phyloP scores from a whole-genome alignment of 306 rosid genomes.

The Luffa aegyptiaca region DNA sequence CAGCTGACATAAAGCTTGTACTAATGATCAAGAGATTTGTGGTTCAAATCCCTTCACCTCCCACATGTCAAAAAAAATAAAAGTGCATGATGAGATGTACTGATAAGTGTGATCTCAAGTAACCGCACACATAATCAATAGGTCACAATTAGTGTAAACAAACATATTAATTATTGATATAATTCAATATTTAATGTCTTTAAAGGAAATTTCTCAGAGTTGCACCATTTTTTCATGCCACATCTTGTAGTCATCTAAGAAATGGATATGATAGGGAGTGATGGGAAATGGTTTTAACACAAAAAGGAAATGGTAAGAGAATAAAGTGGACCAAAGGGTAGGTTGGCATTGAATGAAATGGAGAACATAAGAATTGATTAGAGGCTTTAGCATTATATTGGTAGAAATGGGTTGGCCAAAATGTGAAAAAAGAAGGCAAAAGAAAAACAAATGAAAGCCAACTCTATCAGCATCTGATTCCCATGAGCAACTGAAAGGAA shows the following conservation, averaged over 20 bases:
- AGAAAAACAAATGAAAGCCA: not conserved
- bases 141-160: not conserved
- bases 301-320: not conserved
- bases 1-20: no score
- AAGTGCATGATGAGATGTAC: not conserved
- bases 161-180: not conserved
- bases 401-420: slow-evolving; percentile 3
- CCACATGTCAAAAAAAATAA: no score
- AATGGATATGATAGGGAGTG: not conserved
- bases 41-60: no score
- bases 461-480: slow-evolving; percentile 2
- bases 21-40: no score
- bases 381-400: not conserved
- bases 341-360: not conserved
- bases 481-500: not conserved
- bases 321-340: not conserved
- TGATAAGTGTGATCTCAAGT: not conserved
- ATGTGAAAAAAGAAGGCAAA: not conserved
- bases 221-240: not conserved
- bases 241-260: not conserved
- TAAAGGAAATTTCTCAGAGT: not conserved
- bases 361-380: not conserved
- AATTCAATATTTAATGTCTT: not conserved
- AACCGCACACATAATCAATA: not conserved
- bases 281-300: not conserved